A percentile compares a stretch with the other conserved stretches of the same genome.
Conservation (phyloP, 305 asterid species). For the Fraxinus latifolia region DNA sequence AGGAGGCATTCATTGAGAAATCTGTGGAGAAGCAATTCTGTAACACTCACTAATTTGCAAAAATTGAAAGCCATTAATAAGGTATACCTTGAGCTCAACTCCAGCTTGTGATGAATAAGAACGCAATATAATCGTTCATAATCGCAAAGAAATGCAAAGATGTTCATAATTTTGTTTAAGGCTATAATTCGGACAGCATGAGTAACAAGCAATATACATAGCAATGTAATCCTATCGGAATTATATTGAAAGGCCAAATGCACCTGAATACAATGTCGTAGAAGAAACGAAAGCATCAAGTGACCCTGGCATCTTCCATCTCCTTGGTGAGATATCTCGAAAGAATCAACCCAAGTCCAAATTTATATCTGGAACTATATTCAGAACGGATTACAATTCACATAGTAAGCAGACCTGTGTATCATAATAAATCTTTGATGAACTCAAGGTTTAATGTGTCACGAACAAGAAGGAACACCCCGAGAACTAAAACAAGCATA, state of each 20-base stretch:
- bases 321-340: constrained; percentile 5
- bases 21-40: not conserved
- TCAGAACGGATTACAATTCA: constrained; percentile 1
- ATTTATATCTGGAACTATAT: constrained; percentile 6
- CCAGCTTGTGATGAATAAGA: not conserved
- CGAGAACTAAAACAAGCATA: constrained; percentile 62
- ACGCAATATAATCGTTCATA: not conserved
- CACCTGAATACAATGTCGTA: constrained; percentile 4
- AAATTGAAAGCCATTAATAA: not conserved
- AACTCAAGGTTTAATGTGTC: constrained; percentile 86
- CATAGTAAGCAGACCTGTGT: not conserved
- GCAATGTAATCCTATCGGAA: constrained; percentile 14
- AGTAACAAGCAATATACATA: constrained; percentile 11
- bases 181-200: not conserved
- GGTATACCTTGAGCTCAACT: not conserved
- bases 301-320: not conserved
- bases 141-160: constrained; percentile 14
- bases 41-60: not conserved
- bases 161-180: not conserved
- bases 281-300: constrained; percentile 5
- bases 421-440: constrained; percentile 67
- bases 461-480: constrained; percentile 76
- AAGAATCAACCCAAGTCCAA: constrained; percentile 14
- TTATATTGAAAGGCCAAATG: constrained; percentile 15
- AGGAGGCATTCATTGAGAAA: not conserved